Percentiles rank a stretch among this genome's conserved stretches.
Evolutionary conservation across 2,329 filamentous ascomycete genomes (phyloP).

Genomic region (Colletotrichum higginsianum): DNA sequence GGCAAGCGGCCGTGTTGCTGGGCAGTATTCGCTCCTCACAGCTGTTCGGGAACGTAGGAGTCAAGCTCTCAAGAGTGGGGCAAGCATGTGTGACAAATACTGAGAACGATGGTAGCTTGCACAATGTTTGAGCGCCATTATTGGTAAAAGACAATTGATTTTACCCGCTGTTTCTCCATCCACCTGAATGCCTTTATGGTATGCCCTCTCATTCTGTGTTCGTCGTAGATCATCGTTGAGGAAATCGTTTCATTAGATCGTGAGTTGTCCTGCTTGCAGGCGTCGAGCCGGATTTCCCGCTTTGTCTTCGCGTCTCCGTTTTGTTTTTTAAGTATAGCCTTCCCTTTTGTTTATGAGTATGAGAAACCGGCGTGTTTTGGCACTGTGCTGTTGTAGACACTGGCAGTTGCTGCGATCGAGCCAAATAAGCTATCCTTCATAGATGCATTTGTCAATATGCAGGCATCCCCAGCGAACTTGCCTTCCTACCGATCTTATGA

Average conservation of each 20-base stretch:
- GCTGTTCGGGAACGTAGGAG: too few species aligned
- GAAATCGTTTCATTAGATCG: constrained; percentile 27
- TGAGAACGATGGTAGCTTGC: neutral
- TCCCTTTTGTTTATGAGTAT: constrained; percentile 33
- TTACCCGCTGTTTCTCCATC: neutral
- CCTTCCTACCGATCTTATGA: neutral
- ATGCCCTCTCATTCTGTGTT: constrained; percentile 7
- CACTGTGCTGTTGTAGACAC: constrained; percentile 13
- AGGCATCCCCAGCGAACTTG: neutral
- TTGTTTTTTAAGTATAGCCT: constrained; percentile 36
- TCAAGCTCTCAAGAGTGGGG: neutral
- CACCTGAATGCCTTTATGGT: neutral
- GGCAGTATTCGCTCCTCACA: neutral
- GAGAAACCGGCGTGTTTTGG: constrained; percentile 10
- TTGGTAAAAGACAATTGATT: constrained; percentile 3
- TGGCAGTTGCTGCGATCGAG: neutral
- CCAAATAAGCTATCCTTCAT: neutral
- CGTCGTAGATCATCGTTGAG: constrained; percentile 22
- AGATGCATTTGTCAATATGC: neutral
- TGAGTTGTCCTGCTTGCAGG: constrained; percentile 32
- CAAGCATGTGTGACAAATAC: neutral
- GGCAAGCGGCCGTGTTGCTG: neutral
- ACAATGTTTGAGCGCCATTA: neutral
- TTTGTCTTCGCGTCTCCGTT: constrained; percentile 9
- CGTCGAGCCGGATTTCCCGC: constrained; percentile 1